Percentiles rank a stretch among this genome's conserved stretches.
phyloP scores from a whole-genome alignment of 768 basidiomycete genomes.

The Aureoboletus auriporus region DNA sequence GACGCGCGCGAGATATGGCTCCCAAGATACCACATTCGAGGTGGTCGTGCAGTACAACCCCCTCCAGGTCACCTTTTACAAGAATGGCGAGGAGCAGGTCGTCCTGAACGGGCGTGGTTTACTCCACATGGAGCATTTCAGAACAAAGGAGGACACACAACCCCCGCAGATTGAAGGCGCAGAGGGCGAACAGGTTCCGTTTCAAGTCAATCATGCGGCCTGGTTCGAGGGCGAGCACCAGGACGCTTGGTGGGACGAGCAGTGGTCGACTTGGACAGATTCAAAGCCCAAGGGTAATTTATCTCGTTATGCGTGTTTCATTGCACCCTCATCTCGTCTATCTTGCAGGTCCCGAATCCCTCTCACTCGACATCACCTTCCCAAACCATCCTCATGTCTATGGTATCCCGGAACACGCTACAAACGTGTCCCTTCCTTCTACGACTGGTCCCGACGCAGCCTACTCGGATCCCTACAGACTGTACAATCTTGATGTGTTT shows the following conservation, averaged over 20 bases:
- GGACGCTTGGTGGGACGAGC: conserved; percentile 88
- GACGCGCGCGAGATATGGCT: conserved; percentile 61
- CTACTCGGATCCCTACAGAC: conserved; percentile 89
- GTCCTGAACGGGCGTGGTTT: conserved; percentile 87
- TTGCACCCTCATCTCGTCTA: conserved; percentile 4
- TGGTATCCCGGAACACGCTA: conserved; percentile 96
- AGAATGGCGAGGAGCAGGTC: conserved; percentile 77
- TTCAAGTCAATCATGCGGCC: conserved; percentile 49
- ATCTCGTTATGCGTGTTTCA: not conserved
- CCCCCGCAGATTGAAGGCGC: conserved; percentile 37
- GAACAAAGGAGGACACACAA: conserved; percentile 48
- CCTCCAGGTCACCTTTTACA: conserved; percentile 66
- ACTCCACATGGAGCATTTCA: conserved; percentile 98
- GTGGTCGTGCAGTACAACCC: conserved; percentile 73
- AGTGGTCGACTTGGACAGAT: conserved; percentile 83
- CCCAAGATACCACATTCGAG: conserved; percentile 56
- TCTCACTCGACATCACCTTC: conserved; percentile 90
- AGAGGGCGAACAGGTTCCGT: conserved; percentile 47
- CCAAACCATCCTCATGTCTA: conserved; percentile 89
- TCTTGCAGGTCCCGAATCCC: conserved; percentile 83
- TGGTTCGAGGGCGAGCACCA: conserved; percentile 92
- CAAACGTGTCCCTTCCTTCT: conserved; percentile 80
- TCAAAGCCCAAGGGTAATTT: conserved; percentile 87
- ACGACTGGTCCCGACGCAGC: conserved; percentile 75
- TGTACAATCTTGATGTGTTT: conserved; percentile 95